Conservation (phyloP, 192 early-diverging fungal species). For the Umbelopsis vinacea region DNA sequence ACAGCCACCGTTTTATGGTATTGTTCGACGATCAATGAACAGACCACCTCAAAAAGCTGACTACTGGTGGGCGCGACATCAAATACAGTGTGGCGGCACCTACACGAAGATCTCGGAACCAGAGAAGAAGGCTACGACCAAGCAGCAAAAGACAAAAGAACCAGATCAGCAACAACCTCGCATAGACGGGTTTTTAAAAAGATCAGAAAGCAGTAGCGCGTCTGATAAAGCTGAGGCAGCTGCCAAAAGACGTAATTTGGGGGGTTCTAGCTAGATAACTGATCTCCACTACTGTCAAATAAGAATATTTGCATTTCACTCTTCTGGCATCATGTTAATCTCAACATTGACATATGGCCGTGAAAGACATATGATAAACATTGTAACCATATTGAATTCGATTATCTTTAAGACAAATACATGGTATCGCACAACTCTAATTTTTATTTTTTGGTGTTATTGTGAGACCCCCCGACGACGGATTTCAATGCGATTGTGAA, state of each 20-base stretch:
- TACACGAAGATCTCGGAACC: conserved; percentile 66
- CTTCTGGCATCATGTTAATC: too few species aligned
- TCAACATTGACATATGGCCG: too few species aligned
- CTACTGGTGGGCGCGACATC: conserved; percentile 64
- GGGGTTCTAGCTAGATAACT: not conserved
- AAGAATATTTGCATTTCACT: too few species aligned
- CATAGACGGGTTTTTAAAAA: not conserved
- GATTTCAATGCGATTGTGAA: too few species aligned
- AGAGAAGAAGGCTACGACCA: conserved; percentile 16
- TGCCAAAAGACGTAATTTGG: not conserved
- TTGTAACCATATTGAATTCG: too few species aligned
- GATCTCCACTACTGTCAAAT: too few species aligned
- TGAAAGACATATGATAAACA: too few species aligned
- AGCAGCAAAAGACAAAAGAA: not conserved
- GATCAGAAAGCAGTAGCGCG: not conserved
- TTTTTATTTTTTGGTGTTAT: too few species aligned
- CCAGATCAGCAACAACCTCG: not conserved
- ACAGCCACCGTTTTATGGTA: conserved; percentile 61
- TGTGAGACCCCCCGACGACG: too few species aligned
- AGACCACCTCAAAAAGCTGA: conserved; percentile 72
- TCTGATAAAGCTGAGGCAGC: conserved; percentile 9
- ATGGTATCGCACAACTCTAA: too few species aligned
- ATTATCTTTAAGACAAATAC: too few species aligned
- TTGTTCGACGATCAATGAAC: conserved; percentile 66
- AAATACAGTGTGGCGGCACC: conserved; percentile 64